Base-by-base conservation (phyloP, 495 filamentous ascomycete genomes). In the Massariosphaeria phaeospora region DNA sequence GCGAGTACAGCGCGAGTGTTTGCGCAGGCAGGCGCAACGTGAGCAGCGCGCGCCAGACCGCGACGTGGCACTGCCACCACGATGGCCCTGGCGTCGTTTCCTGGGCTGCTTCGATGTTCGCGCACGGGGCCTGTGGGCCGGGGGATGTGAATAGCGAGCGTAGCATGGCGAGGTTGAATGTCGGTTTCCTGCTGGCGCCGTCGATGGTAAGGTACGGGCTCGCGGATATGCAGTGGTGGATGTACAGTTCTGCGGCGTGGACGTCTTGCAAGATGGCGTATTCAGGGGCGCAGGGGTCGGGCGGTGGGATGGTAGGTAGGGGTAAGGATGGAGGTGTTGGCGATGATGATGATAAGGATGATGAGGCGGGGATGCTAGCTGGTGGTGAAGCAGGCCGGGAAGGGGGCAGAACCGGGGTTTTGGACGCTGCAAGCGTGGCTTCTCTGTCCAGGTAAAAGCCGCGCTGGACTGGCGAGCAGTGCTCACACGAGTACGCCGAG, bases 1-100 rank as follows among this genome's bases (percentile, higher is more conserved):
- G 57, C 5, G 25, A 15, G 41, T 17, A 33, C 18, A 60, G 12
- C 17, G 24, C 13, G n/a, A 24, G 11, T 17, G 35, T 34, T 4
- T 26, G 57, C 10, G 10, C 12, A n/a, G 57, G 50, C 43, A 60
- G 44, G 24, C 25, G 26, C 38, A 60, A 31, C 6, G 49, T 54
- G 25, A 60, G n/a, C 27, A 48, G 26, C 3, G 29, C 20, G 31
- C 25, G 55, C 8, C 38, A 25, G 18, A 54, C 24, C 6, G 12
- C 15, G 18, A 20, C 6, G 17, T 38, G 48, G 41, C 55, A 59
- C 8, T 26, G 30, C 24, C 42, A 11, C 18, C 29, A 57, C 1
- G 53, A 42, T 4, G 53, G 53, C 3, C 13, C 13, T 34, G 20
- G 1, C 4, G 17, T 15, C n/a, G n/a, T n/a, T n/a, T n/a, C n/a